Evolutionary conservation across 2,329 filamentous ascomycete genomes (phyloP).

Genomic region (Colletotrichum tabaci): DNA sequence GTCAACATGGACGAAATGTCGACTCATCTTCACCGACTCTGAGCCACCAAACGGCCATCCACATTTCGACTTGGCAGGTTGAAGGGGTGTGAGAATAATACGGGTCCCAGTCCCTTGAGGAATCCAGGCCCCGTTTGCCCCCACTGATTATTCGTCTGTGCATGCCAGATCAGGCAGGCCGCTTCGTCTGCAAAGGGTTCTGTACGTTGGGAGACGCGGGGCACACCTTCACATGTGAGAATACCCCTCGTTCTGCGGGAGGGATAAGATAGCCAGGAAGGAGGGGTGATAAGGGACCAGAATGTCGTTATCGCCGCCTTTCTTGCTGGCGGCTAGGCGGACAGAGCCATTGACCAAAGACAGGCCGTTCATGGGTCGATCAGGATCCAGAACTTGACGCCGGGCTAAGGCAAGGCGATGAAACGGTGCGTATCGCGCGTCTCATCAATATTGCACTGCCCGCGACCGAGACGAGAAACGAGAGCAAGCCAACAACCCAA

Average conservation of each 20-base stretch:
- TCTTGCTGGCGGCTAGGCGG: neutral
- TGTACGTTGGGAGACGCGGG: neutral
- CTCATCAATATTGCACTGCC: constrained; percentile 11
- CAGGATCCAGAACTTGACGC: constrained; percentile 1
- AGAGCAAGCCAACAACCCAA: neutral
- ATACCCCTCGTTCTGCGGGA: constrained; percentile 2
- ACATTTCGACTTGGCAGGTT: neutral
- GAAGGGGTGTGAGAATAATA: constrained; percentile 7
- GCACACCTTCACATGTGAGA: constrained; percentile 20
- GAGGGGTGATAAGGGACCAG: constrained; percentile 19
- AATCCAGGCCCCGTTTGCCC: constrained; percentile 8
- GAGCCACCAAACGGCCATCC: neutral
- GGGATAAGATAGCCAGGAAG: constrained; percentile 14
- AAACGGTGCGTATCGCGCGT: constrained; percentile 32
- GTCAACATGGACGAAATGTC: neutral
- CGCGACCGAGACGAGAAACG: neutral
- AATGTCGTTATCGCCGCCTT: constrained; percentile 13
- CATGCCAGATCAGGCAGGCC: constrained; percentile 32
- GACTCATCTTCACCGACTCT: neutral
- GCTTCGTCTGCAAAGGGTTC: constrained; percentile 6
- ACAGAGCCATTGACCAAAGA: constrained; percentile 9
- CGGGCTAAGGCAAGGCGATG: constrained; percentile 1
- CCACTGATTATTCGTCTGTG: neutral
- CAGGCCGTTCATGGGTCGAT: neutral
- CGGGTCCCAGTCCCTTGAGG: neutral